These are phyloP conservation scores for Melanomma pulvis-pyrius DNA, from an alignment of 495 filamentous ascomycete genomes.

Conservation along the genomic window DNA sequence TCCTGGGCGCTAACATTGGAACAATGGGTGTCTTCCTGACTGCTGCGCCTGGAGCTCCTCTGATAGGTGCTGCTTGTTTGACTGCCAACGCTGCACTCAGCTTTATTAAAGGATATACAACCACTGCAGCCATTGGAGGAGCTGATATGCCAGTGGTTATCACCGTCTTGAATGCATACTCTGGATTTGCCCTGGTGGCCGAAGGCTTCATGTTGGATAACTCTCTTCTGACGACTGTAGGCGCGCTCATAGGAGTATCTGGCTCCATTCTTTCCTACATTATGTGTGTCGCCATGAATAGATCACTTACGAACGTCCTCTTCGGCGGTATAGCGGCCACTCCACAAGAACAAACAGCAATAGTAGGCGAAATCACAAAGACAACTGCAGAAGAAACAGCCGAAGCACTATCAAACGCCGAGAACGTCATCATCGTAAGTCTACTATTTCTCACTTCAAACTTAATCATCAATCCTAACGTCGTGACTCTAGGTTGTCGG, in stretches of 20 bases:
- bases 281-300: conserved; percentile 81
- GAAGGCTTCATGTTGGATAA: conserved; percentile 89
- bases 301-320: conserved; percentile 76
- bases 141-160: conserved; percentile 88
- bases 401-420: conserved; percentile 67
- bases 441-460: too few relatives aligned
- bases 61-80: conserved; percentile 72
- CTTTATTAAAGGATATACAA: conserved; percentile 80
- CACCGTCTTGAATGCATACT: conserved; percentile 82
- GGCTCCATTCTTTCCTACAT: conserved; percentile 71
- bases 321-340: conserved; percentile 75
- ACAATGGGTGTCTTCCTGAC: conserved; percentile 80
- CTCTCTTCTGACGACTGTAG: conserved; percentile 74
- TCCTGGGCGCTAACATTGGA: conserved; percentile 70
- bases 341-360: conserved; percentile 63
- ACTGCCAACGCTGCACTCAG: conserved; percentile 72
- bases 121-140: conserved; percentile 80
- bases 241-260: conserved; percentile 77
- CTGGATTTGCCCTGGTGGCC: conserved; percentile 78
- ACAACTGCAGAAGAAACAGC: conserved; percentile 75
- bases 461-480: background rate
- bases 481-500: conserved; percentile 57
- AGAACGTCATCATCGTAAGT: conserved; percentile 74
- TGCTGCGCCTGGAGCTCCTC: conserved; percentile 71
- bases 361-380: conserved; percentile 71